Percentiles rank a stretch among this genome's conserved stretches.
These are phyloP conservation scores for Trichoderma brevicompactum DNA, from an alignment of 2,329 filamentous ascomycete species.

Conservation along the genomic window DNA sequence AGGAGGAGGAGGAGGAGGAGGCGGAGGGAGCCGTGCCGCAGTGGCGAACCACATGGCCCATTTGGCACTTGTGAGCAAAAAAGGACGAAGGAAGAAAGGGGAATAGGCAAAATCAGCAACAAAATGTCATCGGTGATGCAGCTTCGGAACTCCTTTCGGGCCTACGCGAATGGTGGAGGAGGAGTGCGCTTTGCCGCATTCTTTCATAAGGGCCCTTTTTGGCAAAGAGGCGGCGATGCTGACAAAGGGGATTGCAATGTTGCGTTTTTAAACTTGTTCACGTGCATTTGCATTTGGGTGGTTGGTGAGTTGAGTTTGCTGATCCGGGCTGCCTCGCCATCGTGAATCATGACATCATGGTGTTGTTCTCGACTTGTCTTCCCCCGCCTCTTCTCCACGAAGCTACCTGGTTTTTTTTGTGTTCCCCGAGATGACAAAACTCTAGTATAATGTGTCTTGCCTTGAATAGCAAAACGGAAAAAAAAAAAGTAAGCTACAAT, in stretches of 20 bases:
- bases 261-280: not conserved
- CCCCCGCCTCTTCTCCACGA: not conserved
- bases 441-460: not conserved
- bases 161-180: not conserved
- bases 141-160: constrained; percentile 5
- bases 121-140: constrained; percentile 3
- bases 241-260: not conserved
- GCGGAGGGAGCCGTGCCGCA: constrained; percentile 4
- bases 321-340: constrained; percentile 8
- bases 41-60: constrained; percentile 14
- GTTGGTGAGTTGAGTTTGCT: not conserved
- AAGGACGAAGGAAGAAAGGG: not conserved
- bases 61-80: not conserved
- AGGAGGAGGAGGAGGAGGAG: no score
- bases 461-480: not conserved
- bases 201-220: not conserved
- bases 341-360: constrained; percentile 24
- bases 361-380: not conserved
- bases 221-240: not conserved
- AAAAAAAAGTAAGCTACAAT: not conserved
- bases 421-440: not conserved
- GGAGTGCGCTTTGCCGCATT: not conserved
- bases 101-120: not conserved
- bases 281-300: not conserved
- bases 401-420: not conserved